Evolutionary conservation across 2,329 filamentous ascomycete genomes (phyloP), one percentile per base, ranked within the genome.

Genomic region (Pseudogymnoascus sp.): DNA sequence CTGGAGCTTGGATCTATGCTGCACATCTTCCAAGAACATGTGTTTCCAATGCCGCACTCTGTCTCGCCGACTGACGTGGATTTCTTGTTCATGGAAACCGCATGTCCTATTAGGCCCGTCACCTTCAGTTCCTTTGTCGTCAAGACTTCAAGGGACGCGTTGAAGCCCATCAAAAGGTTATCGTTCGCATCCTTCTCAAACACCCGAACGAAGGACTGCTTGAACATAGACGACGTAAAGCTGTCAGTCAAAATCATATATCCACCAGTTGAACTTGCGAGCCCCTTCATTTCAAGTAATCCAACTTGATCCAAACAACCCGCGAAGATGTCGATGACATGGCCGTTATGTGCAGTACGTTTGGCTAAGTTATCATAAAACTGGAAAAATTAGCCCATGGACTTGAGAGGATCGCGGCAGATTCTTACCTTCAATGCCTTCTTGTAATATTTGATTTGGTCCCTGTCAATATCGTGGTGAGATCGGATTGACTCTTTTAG

Each of bases 401-500:
- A 21, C 18, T 42, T 61, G n/a, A 36, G 14, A 21, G 11, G 34
- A 18, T 12, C 43, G 37, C 14, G 49, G n/a, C 14, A 40, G 18
- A 28, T 21, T 60, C 80, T 64, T 76, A 91, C 89, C 86, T 97
- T 99, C 60, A 97, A 78, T 21, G 95, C 95, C 79, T 99, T 99
- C 83, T 99, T 99, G 80, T 96, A 97, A 78, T 97, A 97, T 77
- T 99, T 99, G 79, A 96, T 96, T 75, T 97, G 97, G 77, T 99
- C 95, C 64, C 93, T 87, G 75, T 99, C 95, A 76, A 99, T 99
- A 72, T 99, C 95, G 77, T 99, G 95, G 78, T 99, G 95, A 43
- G 93, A 97, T 73, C 95, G 89, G 68, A 99, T 97, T 8, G 96
- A 92, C 75, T 99, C 95, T 75, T 93, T 89, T 68, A 99, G 80